Evolutionary conservation across 1,284 basidiomycete species (phyloP).

Genomic region (Cryptococcus neoformans): DNA sequence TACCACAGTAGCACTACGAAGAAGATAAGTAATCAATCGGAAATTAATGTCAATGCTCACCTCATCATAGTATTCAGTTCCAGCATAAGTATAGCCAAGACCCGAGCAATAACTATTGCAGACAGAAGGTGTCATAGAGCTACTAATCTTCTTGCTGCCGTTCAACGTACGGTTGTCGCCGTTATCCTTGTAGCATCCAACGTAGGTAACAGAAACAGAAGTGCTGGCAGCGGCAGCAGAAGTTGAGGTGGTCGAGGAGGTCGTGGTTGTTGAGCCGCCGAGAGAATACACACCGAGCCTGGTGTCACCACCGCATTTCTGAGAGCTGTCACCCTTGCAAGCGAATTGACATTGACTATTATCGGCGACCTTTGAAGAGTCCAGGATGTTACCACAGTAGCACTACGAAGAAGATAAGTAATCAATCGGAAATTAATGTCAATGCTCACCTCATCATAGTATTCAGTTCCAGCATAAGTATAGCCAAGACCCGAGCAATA

Average conservation of each 20-base stretch:
- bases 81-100: conserved; percentile 20
- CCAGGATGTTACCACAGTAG: conserved; percentile 16
- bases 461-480: conserved; percentile 23
- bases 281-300: conserved; percentile 25
- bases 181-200: too few relatives aligned
- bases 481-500: conserved; percentile 18
- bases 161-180: conserved; percentile 13
- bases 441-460: conserved; percentile 16
- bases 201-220: too few relatives aligned
- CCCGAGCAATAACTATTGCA: conserved; percentile 20
- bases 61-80: conserved; percentile 19
- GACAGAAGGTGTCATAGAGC: conserved; percentile 11
- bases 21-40: not conserved
- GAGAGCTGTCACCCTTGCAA: conserved; percentile 15
- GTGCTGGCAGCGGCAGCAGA: conserved; percentile 2
- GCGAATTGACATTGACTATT: conserved; percentile 11
- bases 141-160: conserved; percentile 5
- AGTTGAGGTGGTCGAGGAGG: not conserved
- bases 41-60: conserved; percentile 6
- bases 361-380: conserved; percentile 2
- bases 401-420: conserved; percentile 11
- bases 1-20: conserved; percentile 24
- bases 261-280: conserved; percentile 3
- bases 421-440: too few relatives aligned
- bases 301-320: conserved; percentile 15